phyloP scores from a whole-genome alignment of 2,329 filamentous ascomycete species.

The Penicillium oxalicum region DNA sequence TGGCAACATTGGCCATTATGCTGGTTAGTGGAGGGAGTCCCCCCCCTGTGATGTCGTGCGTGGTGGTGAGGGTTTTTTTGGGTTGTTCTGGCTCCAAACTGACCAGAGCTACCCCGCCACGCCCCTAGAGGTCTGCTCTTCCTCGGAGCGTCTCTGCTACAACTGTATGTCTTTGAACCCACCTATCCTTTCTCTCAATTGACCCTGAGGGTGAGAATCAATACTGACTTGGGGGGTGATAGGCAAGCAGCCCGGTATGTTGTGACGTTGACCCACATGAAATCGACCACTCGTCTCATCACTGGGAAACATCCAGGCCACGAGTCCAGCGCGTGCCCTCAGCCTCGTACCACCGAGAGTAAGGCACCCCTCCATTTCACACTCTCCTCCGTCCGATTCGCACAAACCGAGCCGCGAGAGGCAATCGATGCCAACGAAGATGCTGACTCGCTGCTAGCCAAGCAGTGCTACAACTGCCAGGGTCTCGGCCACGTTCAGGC shows the following conservation, averaged over 20 bases:
- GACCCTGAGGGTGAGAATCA: neutral
- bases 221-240: conserved; percentile 2
- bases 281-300: conserved; percentile 9
- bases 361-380: conserved; percentile 29
- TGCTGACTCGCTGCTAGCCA: conserved; percentile 51
- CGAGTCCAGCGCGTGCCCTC: conserved; percentile 95
- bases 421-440: conserved; percentile 7
- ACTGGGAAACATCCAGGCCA: conserved; percentile 54
- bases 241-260: conserved; percentile 45
- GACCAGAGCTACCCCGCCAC: conserved; percentile 1
- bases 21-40: conserved; percentile 34
- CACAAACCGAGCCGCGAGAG: neutral
- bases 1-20: conserved; percentile 71
- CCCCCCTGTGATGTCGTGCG: too few species aligned
- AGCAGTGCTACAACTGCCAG: conserved; percentile 99
- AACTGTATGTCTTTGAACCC: conserved; percentile 65
- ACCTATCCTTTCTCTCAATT: neutral
- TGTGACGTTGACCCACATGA: conserved; percentile 6
- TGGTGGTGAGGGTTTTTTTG: neutral
- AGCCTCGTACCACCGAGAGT: conserved; percentile 91
- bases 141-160: conserved; percentile 96
- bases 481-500: conserved; percentile 97
- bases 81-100: conserved; percentile 1
- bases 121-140: conserved; percentile 86
- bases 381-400: neutral